These are phyloP conservation scores for Flaveria brownii DNA, from an alignment of 129 eudicot species.

Conservation along the genomic window DNA sequence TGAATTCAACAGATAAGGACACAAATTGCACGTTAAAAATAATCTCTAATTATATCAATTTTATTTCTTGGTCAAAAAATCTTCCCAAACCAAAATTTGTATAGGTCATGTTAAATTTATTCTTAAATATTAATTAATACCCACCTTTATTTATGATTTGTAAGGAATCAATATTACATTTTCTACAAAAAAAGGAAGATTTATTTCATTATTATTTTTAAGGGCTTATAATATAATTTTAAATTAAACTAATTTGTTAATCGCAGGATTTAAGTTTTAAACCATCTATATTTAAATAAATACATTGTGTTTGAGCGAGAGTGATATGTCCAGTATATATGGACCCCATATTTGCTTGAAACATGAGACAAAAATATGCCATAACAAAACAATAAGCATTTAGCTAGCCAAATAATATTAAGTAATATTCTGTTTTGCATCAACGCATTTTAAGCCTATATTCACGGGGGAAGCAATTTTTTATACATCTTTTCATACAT, in stretches of 20 bases:
- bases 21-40: background rate
- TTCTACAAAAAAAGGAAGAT: background rate
- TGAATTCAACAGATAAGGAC: background rate
- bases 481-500: constrained; percentile 13
- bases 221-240: no score
- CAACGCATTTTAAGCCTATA: constrained; percentile 34
- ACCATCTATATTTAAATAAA: no score
- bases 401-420: constrained; percentile 16
- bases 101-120: background rate
- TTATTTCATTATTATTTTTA: background rate
- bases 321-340: background rate
- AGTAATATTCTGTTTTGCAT: constrained; percentile 17
- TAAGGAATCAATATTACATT: background rate
- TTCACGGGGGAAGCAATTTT: constrained; percentile 35
- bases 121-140: no score
- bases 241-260: no score
- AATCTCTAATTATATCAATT: background rate
- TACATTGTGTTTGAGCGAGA: background rate
- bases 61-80: background rate
- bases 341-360: constrained; percentile 22
- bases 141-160: background rate
- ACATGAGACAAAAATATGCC: constrained; percentile 31
- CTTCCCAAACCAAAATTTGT: background rate
- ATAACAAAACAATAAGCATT: constrained; percentile 24
- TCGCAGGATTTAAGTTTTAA: no score